Percentiles rank a stretch among this genome's conserved stretches.
These are phyloP conservation scores for Ensete glaucum DNA, from an alignment of 176 grass and related monocot species.

Conservation along the genomic window DNA sequence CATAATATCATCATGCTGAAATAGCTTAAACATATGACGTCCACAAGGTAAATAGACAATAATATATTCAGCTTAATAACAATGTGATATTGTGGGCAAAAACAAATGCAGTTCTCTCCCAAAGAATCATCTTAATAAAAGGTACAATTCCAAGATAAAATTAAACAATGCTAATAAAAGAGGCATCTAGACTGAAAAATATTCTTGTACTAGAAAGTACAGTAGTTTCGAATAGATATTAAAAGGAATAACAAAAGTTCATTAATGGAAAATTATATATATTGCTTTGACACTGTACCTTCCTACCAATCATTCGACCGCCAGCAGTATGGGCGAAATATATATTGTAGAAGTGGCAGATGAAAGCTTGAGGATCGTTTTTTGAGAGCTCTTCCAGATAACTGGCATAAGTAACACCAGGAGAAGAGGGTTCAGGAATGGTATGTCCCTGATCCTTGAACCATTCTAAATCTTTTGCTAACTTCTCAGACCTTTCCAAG, in stretches of 20 bases:
- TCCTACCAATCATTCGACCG: constrained; percentile 88
- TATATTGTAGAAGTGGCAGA: constrained; percentile 89
- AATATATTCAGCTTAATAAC: neutral
- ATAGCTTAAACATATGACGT: no score
- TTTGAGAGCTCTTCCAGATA: constrained; percentile 72
- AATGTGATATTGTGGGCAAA: no score
- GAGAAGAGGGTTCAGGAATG: constrained; percentile 60
- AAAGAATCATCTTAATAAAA: neutral
- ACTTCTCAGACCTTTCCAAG: constrained; percentile 81
- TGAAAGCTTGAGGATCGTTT: constrained; percentile 83
- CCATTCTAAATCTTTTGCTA: constrained; percentile 87
- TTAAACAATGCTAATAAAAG: no score
- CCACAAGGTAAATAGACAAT: neutral
- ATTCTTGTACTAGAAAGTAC: no score
- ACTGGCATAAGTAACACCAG: constrained; percentile 49
- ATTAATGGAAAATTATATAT: no score
- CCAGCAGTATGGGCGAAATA: constrained; percentile 96
- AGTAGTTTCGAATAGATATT: no score
- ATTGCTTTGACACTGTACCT: constrained; percentile 24
- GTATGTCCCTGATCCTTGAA: constrained; percentile 60
- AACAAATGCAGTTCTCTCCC: no score
- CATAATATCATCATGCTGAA: no score
- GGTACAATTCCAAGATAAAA: neutral
- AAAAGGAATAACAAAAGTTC: no score
- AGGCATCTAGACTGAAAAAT: no score